These are phyloP conservation scores for Narthecium ossifragum DNA, from an alignment of 106 monocot species.

Conservation along the genomic window DNA sequence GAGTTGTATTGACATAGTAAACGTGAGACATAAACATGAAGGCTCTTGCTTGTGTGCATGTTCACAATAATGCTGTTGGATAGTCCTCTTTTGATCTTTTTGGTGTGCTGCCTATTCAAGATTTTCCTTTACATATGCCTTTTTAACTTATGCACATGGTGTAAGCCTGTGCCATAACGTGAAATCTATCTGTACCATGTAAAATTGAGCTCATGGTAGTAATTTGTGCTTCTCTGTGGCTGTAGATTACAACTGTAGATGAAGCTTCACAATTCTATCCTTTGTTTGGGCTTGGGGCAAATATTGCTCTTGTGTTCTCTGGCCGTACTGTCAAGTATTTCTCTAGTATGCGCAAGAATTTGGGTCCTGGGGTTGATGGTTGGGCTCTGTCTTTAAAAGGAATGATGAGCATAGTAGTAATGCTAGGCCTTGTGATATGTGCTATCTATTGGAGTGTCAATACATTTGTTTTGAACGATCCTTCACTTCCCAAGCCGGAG, in stretches of 20 bases:
- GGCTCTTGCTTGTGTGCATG: too few relatives aligned
- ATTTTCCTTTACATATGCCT: too few relatives aligned
- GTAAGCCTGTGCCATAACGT: too few relatives aligned
- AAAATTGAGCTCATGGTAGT: too few relatives aligned
- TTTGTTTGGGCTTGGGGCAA: conserved; percentile 91
- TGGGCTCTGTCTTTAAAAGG: conserved; percentile 92
- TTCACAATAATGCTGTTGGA: too few relatives aligned
- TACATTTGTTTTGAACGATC: conserved; percentile 80
- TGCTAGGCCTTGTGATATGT: conserved; percentile 59
- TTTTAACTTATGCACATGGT: too few relatives aligned
- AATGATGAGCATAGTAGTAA: conserved; percentile 98
- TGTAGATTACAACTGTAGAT: conserved; percentile 94
- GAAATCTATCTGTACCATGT: too few relatives aligned
- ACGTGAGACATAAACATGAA: too few relatives aligned
- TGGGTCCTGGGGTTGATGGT: conserved; percentile 94
- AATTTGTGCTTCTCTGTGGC: too few relatives aligned
- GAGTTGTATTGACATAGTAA: too few relatives aligned
- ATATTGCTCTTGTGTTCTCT: conserved; percentile 93
- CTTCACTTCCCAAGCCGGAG: conserved; percentile 57
- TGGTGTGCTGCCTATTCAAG: too few relatives aligned
- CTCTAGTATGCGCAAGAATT: conserved; percentile 82
- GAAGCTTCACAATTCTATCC: conserved; percentile 99
- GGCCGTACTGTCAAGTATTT: conserved; percentile 96
- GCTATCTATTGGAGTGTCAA: conserved; percentile 89
- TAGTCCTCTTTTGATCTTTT: too few relatives aligned